phyloP scores from a whole-genome alignment of 495 filamentous ascomycete genomes.

The Penicillium fimorum region DNA sequence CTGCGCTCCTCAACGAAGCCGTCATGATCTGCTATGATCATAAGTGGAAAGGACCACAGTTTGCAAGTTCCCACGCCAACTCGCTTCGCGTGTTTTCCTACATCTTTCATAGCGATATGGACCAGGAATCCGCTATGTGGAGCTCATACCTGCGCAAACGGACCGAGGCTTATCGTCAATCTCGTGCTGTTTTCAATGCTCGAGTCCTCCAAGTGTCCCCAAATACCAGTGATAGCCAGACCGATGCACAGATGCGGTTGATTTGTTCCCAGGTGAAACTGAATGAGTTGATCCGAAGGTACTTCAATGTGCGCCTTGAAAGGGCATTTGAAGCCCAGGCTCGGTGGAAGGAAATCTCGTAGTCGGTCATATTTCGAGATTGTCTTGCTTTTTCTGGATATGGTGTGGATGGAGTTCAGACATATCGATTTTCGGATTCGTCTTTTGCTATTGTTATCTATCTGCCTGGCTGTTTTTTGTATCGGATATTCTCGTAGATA shows the following conservation, averaged over 20 bases:
- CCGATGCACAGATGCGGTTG: background rate
- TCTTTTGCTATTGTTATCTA: background rate
- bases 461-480: background rate
- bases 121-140: background rate
- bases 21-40: constrained; percentile 55
- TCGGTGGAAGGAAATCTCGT: background rate
- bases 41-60: constrained; percentile 55
- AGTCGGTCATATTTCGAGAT: background rate
- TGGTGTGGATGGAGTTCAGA: background rate
- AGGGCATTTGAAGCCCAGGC: background rate
- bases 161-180: background rate
- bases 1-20: constrained; percentile 64
- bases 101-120: background rate
- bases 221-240: background rate
- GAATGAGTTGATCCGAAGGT: background rate
- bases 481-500: background rate
- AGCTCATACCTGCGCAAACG: background rate
- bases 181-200: background rate
- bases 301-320: background rate
- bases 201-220: background rate
- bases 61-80: constrained; percentile 68
- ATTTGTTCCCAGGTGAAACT: background rate
- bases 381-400: background rate
- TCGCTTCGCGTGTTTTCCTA: constrained; percentile 29
- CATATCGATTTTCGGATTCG: background rate